Conservation (phyloP, 1,284 basidiomycete species). For the Moesziomyces globuligerus region DNA sequence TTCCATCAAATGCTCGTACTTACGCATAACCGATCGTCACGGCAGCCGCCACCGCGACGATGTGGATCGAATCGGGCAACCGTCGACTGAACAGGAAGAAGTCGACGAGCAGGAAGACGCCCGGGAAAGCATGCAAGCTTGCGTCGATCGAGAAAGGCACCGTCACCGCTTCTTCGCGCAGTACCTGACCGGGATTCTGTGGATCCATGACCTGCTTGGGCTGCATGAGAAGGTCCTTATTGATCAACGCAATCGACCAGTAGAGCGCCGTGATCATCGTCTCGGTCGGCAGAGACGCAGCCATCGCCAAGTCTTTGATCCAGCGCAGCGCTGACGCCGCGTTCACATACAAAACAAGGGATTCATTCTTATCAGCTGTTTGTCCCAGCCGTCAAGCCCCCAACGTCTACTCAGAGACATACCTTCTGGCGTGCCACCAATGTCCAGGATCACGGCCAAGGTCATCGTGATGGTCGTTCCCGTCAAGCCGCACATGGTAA, state of each 20-base stretch:
- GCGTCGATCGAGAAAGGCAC: slow-evolving; percentile 50
- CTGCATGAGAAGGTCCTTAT: slow-evolving; percentile 48
- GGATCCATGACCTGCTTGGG: slow-evolving; percentile 42
- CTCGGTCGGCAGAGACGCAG: slow-evolving; percentile 44
- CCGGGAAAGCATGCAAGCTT: slow-evolving; percentile 53
- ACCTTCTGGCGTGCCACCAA: slow-evolving; percentile 25
- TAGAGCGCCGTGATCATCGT: slow-evolving; percentile 51
- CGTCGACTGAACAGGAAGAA: slow-evolving; percentile 33
- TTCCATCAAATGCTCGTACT: slow-evolving; percentile 1
- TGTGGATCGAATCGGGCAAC: slow-evolving; percentile 18
- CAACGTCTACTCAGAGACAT: neutral
- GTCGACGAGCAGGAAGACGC: slow-evolving; percentile 49
- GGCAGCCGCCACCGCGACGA: slow-evolving; percentile 4
- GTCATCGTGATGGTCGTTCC: slow-evolving; percentile 15
- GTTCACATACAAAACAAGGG: too few relatives aligned
- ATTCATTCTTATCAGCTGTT: too few relatives aligned
- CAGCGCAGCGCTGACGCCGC: slow-evolving; percentile 20
- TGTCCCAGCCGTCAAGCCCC: too few relatives aligned
- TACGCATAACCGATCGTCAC: slow-evolving; percentile 18
- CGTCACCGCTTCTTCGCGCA: slow-evolving; percentile 33
- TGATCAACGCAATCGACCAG: slow-evolving; percentile 46
- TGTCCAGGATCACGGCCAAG: slow-evolving; percentile 21
- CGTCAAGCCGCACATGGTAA: slow-evolving; percentile 39
- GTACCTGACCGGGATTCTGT: slow-evolving; percentile 46
- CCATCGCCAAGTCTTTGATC: slow-evolving; percentile 30